These are phyloP conservation scores for Pontederia paniculata DNA, from an alignment of 176 grass and related monocot species.

Conservation along the genomic window DNA sequence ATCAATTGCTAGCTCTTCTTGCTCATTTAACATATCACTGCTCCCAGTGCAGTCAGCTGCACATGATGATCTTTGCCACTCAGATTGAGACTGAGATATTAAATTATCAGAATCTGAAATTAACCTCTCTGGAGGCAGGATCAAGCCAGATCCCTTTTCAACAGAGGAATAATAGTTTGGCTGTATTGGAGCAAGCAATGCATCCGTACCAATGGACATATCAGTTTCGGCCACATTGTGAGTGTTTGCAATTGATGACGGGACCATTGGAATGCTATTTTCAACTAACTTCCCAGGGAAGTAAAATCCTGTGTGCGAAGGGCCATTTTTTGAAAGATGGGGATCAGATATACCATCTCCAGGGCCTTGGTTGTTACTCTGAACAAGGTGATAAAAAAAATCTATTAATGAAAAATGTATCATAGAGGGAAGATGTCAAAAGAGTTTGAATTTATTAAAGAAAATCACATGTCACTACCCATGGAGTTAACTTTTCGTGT, in stretches of 20 bases:
- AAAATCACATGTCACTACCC: constrained; percentile 37
- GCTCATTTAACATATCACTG: constrained; percentile 17
- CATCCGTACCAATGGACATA: constrained; percentile 2
- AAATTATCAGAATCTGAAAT: constrained; percentile 25
- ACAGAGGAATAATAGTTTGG: constrained; percentile 8
- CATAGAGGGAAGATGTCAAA: too few species aligned
- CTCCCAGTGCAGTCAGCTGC: constrained; percentile 15
- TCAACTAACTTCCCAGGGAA: constrained; percentile 4
- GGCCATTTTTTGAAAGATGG: constrained; percentile 10
- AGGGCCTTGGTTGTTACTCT: constrained; percentile 5
- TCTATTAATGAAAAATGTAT: background rate
- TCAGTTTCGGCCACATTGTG: constrained; percentile 21
- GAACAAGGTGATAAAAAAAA: constrained; percentile 8
- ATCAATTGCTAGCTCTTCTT: constrained; percentile 15
- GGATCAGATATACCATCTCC: constrained; percentile 12
- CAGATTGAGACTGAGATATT: constrained; percentile 18
- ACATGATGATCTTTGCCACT: constrained; percentile 40
- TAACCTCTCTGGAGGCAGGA: background rate
- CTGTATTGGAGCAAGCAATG: background rate
- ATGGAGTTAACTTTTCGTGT: constrained; percentile 74
- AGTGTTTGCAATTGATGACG: constrained; percentile 18
- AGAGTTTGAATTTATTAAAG: background rate
- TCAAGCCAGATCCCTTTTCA: constrained; percentile 9
- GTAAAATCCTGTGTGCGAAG: background rate
- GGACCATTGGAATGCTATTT: constrained; percentile 8